phyloP scores from a whole-genome alignment of 2,329 filamentous ascomycete species.

The Beauveria bassiana region DNA sequence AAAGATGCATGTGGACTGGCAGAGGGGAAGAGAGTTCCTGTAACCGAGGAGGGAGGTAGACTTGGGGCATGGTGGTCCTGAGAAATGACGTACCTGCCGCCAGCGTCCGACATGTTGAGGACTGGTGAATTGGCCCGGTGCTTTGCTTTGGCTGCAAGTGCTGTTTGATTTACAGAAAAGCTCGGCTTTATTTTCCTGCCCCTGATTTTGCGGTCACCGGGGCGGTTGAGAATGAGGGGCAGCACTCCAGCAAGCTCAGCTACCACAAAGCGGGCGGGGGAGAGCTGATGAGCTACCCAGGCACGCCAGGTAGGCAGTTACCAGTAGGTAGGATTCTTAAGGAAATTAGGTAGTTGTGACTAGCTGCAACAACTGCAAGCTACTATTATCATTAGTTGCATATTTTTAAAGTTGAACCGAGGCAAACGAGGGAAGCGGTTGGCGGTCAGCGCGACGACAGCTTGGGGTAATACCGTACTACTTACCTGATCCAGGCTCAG shows the following conservation, averaged over 20 bases:
- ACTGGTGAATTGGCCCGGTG: neutral
- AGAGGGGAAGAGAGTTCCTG: neutral
- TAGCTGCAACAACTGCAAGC: no score
- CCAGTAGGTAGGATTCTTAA: no score
- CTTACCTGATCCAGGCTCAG: no score
- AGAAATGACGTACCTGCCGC: conserved; percentile 20
- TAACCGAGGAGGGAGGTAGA: neutral
- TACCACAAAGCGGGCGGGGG: neutral
- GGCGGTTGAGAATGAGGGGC: conserved; percentile 1
- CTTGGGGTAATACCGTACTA: no score
- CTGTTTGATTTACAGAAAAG: neutral
- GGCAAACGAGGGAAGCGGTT: no score
- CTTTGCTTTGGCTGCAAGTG: neutral
- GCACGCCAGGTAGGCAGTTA: no score
- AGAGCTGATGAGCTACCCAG: neutral
- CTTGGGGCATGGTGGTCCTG: neutral
- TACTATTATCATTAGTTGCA: no score
- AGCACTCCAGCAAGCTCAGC: neutral
- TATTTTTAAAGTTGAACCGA: no score
- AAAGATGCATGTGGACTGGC: conserved; percentile 3
- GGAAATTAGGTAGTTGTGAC: no score
- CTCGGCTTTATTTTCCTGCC: neutral
- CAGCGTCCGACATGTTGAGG: conserved; percentile 24
- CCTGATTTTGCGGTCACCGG: neutral
- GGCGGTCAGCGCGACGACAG: no score